Base-by-base conservation (phyloP, 352 stramenopile species). In the Pythium utonaiense region DNA sequence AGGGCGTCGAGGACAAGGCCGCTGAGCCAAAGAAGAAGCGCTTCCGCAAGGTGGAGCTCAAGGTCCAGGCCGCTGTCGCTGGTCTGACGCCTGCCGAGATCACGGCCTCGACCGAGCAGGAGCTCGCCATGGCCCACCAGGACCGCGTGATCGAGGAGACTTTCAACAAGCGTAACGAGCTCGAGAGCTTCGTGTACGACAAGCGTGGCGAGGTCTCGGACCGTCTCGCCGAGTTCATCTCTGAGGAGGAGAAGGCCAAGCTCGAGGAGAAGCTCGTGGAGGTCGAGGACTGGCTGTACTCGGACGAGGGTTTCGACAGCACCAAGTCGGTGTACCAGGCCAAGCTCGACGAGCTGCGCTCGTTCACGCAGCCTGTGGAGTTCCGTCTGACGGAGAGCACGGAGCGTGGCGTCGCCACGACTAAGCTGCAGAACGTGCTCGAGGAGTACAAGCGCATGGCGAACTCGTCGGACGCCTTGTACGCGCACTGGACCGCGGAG, bases 151-250 rank as follows among this genome's bases (percentile, higher is more conserved):
- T 99, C 19, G 75, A 91, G 47, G 96, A 99, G 76, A 99, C 97
- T 24, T 88, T 96, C 54, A 98, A 99, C 82, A 99, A 98, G 80
- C 86, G 96, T 63, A 99, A 99, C 75, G 97, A 99, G 71, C 83
- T 99, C 28, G 98, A 99, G 74, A 97, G 89, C 41, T 99, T 99
- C 74, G 97, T 99, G 70, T 99, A 99, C 80, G 89, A 96, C 70
- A 98, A 99, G 96, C 92, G 97, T 53, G 98, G 99, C 83, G 96
- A 98, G 62, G 71, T 98, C 57, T 75, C 75, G 63, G 86, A 92
- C 61, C 78, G 80, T 57, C 80, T 97, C 30, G 71, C 81, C 22
- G 74, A 77, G 22, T 98, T 96, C 71, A 90, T 93, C 54, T 95
- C 94, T 22, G 67, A 89, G n/a, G 73, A 81, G 45, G 96, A 98